phyloP scores from a whole-genome alignment of 345 rosid genomes.

The Eucalyptus cloeziana region DNA sequence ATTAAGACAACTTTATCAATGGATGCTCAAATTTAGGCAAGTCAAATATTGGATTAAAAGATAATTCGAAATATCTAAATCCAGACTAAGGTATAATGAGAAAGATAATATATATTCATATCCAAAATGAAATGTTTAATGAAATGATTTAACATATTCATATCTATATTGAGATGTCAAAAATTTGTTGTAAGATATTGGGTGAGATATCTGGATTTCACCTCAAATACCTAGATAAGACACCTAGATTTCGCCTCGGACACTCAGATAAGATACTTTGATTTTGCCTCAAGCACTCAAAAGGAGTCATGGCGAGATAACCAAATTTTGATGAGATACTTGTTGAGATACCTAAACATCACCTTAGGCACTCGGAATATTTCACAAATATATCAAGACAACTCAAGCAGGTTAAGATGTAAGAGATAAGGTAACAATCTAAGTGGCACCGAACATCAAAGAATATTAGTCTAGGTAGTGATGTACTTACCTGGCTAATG shows the following conservation, averaged over 20 bases:
- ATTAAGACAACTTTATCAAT: neutral
- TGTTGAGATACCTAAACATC: neutral
- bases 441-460: neutral
- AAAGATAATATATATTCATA: too few relatives aligned
- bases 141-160: neutral
- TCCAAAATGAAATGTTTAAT: too few relatives aligned
- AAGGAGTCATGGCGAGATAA: neutral
- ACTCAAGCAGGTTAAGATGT: neutral
- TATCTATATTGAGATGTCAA: neutral
- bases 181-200: too few relatives aligned
- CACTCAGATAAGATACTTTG: neutral
- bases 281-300: neutral
- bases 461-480: neutral
- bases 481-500: neutral
- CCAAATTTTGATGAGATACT: neutral
- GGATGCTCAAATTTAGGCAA: neutral
- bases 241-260: neutral
- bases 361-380: neutral
- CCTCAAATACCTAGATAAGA: neutral
- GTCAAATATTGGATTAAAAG: neutral
- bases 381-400: neutral
- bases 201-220: neutral
- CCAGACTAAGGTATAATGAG: too few relatives aligned
- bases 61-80: too few relatives aligned
- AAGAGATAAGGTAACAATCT: neutral